A percentile compares a stretch with the other conserved stretches of the same genome.
phyloP scores from a whole-genome alignment of 2,329 filamentous ascomycete species.

The Rhynchosporium secalis region DNA sequence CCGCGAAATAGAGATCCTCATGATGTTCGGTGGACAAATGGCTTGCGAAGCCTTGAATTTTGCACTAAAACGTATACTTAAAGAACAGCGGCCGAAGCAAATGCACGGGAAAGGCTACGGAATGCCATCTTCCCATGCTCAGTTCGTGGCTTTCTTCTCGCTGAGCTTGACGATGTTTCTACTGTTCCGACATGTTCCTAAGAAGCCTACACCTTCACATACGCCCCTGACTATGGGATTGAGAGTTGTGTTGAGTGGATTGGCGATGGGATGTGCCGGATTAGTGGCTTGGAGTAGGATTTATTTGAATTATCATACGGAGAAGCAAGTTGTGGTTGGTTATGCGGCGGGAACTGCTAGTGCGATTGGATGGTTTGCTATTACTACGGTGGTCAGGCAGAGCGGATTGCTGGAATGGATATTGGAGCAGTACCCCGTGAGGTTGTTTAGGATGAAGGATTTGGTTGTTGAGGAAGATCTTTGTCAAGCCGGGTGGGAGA shows the following conservation, averaged over 20 bases:
- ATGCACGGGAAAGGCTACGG: conserved; percentile 91
- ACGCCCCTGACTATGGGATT: conserved; percentile 61
- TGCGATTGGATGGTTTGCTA: conserved; percentile 75
- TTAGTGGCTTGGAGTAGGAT: conserved; percentile 79
- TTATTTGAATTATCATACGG: conserved; percentile 92
- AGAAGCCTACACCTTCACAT: conserved; percentile 42
- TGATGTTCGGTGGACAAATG: conserved; percentile 92
- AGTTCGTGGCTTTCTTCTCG: conserved; percentile 92
- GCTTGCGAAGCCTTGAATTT: conserved; percentile 92
- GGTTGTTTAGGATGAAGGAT: conserved; percentile 74
- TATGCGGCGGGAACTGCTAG: conserved; percentile 67
- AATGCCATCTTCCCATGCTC: conserved; percentile 94
- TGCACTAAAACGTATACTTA: conserved; percentile 82
- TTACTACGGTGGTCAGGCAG: conserved; percentile 66
- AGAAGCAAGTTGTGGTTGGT: conserved; percentile 82
- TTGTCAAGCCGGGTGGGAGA: conserved; percentile 89
- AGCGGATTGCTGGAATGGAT: conserved; percentile 71
- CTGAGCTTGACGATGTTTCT: conserved; percentile 83
- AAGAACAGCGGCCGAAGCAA: conserved; percentile 83
- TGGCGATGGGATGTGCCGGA: conserved; percentile 61
- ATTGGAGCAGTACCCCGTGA: conserved; percentile 64
- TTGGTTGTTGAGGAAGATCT: conserved; percentile 85
- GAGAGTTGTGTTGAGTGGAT: conserved; percentile 54
- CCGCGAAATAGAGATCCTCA: conserved; percentile 81
- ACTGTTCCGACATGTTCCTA: conserved; percentile 72